A percentile compares a stretch with the other conserved stretches of the same genome.
These are phyloP conservation scores for Stemphylium vesicarium DNA, from an alignment of 2,329 filamentous ascomycete genomes.

Conservation along the genomic window DNA sequence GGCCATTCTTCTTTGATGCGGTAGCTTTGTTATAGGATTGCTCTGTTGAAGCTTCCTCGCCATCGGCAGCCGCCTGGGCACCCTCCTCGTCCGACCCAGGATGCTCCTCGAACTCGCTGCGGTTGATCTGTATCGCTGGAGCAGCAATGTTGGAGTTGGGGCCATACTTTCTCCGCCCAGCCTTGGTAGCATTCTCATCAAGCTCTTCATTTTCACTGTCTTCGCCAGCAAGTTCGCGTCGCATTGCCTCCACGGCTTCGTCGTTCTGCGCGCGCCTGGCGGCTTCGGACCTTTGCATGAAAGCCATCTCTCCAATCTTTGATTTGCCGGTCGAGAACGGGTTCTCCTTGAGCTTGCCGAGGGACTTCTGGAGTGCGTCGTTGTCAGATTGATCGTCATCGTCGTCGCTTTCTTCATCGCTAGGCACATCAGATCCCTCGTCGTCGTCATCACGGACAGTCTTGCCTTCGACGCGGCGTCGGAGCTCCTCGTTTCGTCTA, in stretches of 20 bases:
- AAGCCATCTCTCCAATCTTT: constrained; percentile 82
- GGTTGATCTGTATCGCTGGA: constrained; percentile 38
- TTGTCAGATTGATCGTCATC: constrained; percentile 66
- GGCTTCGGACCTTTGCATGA: constrained; percentile 91
- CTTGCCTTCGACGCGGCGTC: constrained; percentile 78
- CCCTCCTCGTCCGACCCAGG: constrained; percentile 55
- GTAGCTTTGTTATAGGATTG: constrained; percentile 13
- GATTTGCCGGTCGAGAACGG: constrained; percentile 66
- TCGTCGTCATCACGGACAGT: constrained; percentile 57
- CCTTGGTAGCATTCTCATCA: constrained; percentile 61
- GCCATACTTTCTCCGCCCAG: constrained; percentile 76
- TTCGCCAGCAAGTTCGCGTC: constrained; percentile 70
- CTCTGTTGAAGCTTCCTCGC: constrained; percentile 32
- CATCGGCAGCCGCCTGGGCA: constrained; percentile 17
- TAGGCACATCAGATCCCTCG: constrained; percentile 55
- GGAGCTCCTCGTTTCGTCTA: constrained; percentile 79
- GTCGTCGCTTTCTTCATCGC: constrained; percentile 61
- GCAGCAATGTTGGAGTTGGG: constrained; percentile 50
- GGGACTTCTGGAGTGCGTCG: constrained; percentile 41
- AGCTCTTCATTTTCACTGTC: constrained; percentile 61
- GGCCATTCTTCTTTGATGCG: constrained; percentile 13
- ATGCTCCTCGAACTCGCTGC: constrained; percentile 68
- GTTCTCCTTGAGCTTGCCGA: constrained; percentile 49
- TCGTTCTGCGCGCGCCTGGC: constrained; percentile 80
- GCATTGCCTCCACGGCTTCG: constrained; percentile 65